Percentiles rank a stretch among this genome's conserved stretches.
Evolutionary conservation across 2,329 filamentous ascomycete species (phyloP).

Genomic region (Sporothrix mexicana): DNA sequence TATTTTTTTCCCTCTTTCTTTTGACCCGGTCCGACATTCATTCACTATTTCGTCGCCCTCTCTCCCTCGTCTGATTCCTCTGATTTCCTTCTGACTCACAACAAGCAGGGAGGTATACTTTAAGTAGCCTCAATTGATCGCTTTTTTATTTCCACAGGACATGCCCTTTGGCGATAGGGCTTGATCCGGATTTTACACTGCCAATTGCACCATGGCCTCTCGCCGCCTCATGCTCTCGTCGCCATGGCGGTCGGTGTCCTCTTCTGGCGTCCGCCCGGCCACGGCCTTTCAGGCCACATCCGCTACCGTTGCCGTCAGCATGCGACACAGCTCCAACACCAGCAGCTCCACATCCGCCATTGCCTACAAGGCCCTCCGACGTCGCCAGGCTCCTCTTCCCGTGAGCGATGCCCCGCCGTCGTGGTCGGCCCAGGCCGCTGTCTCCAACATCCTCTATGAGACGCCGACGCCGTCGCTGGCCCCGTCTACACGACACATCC

Average conservation of each 20-base stretch:
- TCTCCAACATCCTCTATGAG: slow-evolving; percentile 98
- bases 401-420: slow-evolving; percentile 75
- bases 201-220: slow-evolving; percentile 33
- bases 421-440: slow-evolving; percentile 90
- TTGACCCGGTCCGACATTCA: no score
- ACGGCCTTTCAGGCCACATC: slow-evolving; percentile 39
- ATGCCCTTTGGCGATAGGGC: slow-evolving; percentile 33
- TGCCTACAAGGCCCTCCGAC: slow-evolving; percentile 95
- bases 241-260: slow-evolving; percentile 40
- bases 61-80: slow-evolving; percentile 2
- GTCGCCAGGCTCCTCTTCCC: slow-evolving; percentile 83
- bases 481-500: slow-evolving; percentile 90
- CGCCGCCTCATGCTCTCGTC: slow-evolving; percentile 36
- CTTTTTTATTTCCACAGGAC: slow-evolving; percentile 11
- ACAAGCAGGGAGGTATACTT: neutral
- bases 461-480: slow-evolving; percentile 82
- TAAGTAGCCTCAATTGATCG: neutral
- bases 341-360: slow-evolving; percentile 87
- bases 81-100: slow-evolving; percentile 24
- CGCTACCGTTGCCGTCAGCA: slow-evolving; percentile 40
- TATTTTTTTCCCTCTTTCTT: neutral
- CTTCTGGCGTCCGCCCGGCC: slow-evolving; percentile 31
- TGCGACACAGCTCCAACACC: slow-evolving; percentile 51
- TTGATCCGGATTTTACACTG: slow-evolving; percentile 11
- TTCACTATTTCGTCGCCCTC: slow-evolving; percentile 14